Conservation (phyloP, 2,329 filamentous ascomycete species). For the Cladosporium sp. region DNA sequence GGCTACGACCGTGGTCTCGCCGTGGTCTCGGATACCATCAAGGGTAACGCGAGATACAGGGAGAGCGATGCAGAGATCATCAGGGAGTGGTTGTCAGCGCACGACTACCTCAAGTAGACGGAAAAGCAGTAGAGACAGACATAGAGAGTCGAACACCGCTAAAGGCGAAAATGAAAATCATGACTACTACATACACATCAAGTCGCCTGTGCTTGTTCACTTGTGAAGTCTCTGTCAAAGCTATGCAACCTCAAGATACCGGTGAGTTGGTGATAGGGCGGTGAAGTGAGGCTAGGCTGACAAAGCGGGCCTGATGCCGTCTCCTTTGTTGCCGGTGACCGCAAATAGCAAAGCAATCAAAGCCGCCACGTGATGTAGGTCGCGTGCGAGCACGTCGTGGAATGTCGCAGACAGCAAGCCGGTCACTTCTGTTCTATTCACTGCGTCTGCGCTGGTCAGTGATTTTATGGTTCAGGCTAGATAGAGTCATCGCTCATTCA, state of each 20-base stretch:
- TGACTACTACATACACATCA: neutral
- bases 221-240: neutral
- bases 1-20: conserved; percentile 82
- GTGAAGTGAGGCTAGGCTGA: neutral
- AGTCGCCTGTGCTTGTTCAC: neutral
- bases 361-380: neutral
- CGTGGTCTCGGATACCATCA: conserved; percentile 81
- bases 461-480: conserved; percentile 1
- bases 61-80: conserved; percentile 68
- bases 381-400: neutral
- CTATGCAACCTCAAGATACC: neutral
- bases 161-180: neutral
- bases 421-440: neutral
- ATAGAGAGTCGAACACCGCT: neutral
- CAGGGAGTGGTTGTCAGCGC: conserved; percentile 70
- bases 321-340: neutral
- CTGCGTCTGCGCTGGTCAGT: neutral
- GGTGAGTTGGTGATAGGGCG: neutral
- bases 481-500: neutral
- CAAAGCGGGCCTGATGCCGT: neutral
- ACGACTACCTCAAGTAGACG: conserved; percentile 48
- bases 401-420: neutral
- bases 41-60: conserved; percentile 77
- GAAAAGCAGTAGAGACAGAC: neutral
- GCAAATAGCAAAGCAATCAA: neutral